phyloP scores from a whole-genome alignment of 345 rosid genomes.

The Raphanus raphanistrum region DNA sequence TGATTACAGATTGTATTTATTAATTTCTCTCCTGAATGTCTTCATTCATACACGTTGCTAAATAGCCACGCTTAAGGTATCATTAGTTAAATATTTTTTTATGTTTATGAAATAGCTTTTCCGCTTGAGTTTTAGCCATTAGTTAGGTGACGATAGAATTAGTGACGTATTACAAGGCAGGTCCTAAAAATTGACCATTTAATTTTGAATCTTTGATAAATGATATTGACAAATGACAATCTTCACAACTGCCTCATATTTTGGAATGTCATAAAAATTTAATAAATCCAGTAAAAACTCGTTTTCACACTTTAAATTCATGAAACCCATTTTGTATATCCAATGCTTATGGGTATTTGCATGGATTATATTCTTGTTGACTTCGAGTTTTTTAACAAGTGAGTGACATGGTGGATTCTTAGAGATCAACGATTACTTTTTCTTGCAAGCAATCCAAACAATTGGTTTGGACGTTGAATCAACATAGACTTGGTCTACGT shows the following conservation, averaged over 20 bases:
- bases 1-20: not conserved
- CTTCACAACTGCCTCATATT: not conserved
- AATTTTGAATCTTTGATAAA: not conserved
- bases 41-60: not conserved
- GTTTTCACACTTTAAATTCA: not conserved
- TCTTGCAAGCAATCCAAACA: slow-evolving; percentile 15
- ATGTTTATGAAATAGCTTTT: not conserved
- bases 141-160: not conserved
- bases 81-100: not conserved
- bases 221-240: not conserved
- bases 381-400: not conserved
- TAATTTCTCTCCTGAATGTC: not conserved
- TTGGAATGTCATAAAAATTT: not conserved
- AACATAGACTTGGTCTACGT: slow-evolving; percentile 5
- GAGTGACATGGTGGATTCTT: not conserved
- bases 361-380: not conserved
- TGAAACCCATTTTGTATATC: not conserved
- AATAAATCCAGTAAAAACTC: not conserved
- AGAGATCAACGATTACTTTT: slow-evolving; percentile 5
- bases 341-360: not conserved
- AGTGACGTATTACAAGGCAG: not conserved
- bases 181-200: not conserved
- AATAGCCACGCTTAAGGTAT: not conserved
- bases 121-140: not conserved
- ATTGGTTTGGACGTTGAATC: not conserved